Evolutionary conservation across 2,329 filamentous ascomycete genomes (phyloP), one percentile per base, ranked within the genome.

Genomic region (Ceratocystis colombiana): DNA sequence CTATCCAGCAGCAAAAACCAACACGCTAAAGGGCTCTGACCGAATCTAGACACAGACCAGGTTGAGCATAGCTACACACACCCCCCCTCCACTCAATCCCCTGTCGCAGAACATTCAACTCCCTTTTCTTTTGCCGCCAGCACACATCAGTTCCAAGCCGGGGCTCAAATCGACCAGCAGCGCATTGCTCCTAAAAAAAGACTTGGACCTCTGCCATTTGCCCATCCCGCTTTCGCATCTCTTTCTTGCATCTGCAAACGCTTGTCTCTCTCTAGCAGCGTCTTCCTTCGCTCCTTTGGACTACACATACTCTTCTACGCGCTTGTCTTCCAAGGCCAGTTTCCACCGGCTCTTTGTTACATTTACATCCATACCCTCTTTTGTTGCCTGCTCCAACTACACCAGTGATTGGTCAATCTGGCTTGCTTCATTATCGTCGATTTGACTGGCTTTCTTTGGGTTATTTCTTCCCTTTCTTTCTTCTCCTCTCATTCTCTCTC

Each of bases 261-360:
- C 53, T 59, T 59, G 53, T 59, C 53, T 59, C 53, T 59, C 53
- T 59, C 53, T 17, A 59, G 17, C 53, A 59, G 53, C 28, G 33
- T 22, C 28, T 59, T 65, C 37, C 53, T 59, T 59, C 53, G 28
- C 61, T 33, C 61, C 41, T 33, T 37, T 50, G 44, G 46, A 50
- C 53, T 57, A 59, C 41, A 44, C 50, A 61, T 65, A 41, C 44
- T 46, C 45, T 57, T 65, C 37, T 65, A 65, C 64, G 64, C 64
- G 64, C 64, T 65, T 65, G 64, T 63, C 44, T 30, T 5, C 30
- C 28, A 25, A 30, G 44, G 33, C 46, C 46, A 45, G 61, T 25
- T 63, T 63, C 44, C 44, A 30, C 61, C 48, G 44, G 25, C 53
- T 59, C 22, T 33, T 50, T 63, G 61, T 63, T 45, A 63, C 61